Base-by-base conservation (phyloP, 2,329 filamentous ascomycete species). In the Hypoxylon sp. region DNA sequence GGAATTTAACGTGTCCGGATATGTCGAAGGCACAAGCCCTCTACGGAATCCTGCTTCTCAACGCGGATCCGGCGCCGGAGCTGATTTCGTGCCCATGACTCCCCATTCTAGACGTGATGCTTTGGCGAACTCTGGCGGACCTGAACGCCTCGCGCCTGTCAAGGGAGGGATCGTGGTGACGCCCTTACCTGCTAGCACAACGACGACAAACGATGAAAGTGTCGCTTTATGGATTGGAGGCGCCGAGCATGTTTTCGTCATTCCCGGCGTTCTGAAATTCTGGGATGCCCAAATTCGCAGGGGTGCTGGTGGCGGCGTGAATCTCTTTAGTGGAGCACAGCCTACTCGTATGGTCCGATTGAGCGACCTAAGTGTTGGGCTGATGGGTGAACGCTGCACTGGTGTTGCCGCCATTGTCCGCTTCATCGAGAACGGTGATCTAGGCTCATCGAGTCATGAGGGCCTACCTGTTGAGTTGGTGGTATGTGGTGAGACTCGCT, bases 31-130 rank as follows among this genome's bases (percentile, higher is more conserved):
- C 19, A 88, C 86, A 1, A 85, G 84, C 61, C 84, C 86, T 1
- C 77, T 89, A 46, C 84, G 87, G n/a, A 82, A 81, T 56, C 77
- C 81, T 4, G 75, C 74, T 4, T 76, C 79, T 8, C 80, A 80
- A 56, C 80, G 80, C 77, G 76, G 76, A 2, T 71, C 75, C 6
- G 73, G 79, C 69, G 65, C 76, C 19, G 73, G 76, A 48, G 81
- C 81, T 15, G 88, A 88, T 37, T 89, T 90, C 69, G 86, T 87
- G 8, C 88, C 88, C 8, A 88, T 90, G 87, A 90, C 88, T 1
- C 88, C 88, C 0, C 87, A 89, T 67, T 88, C 87, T 8, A 82
- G 88, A 42, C 84, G 84, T 42, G 86, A 88, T 65, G 86, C 83
- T 3, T 80, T 86, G 3, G 80, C 82, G 10, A 82, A 82, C 1